phyloP scores from a whole-genome alignment of 1,284 basidiomycete genomes.

The Ustilago nuda region DNA sequence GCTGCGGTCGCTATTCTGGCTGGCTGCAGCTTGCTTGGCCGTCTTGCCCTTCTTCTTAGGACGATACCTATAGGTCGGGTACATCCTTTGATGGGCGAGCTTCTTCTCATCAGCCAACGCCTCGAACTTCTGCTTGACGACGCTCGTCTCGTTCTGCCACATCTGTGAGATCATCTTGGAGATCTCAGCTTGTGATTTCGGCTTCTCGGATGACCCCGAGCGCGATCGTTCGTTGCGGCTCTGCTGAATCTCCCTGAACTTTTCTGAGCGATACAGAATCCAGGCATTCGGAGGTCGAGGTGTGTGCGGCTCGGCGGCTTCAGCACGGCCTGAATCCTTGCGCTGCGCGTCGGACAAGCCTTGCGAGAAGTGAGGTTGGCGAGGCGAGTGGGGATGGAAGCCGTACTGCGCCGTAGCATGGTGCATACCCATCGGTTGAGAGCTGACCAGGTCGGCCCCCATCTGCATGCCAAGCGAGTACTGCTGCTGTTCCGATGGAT shows the following conservation, averaged over 20 bases:
- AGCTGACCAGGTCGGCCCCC: constrained; percentile 14
- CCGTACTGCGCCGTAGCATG: constrained; percentile 6
- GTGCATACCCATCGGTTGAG: constrained; percentile 12
- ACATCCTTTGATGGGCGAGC: constrained; percentile 70
- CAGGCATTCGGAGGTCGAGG: constrained; percentile 88
- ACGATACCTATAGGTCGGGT: constrained; percentile 47
- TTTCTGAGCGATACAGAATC: constrained; percentile 87
- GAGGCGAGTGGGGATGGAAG: constrained; percentile 10
- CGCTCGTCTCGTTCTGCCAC: constrained; percentile 77
- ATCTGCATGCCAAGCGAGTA: constrained; percentile 19
- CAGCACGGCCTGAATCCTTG: constrained; percentile 2
- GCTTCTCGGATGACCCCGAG: constrained; percentile 66
- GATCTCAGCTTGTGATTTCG: constrained; percentile 78
- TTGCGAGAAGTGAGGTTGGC: constrained; percentile 11
- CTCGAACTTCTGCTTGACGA: constrained; percentile 77
- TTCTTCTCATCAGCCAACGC: constrained; percentile 78
- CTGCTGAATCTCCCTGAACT: constrained; percentile 71
- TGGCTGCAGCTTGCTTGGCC: constrained; percentile 14
- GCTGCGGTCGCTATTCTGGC: neutral
- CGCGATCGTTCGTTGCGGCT: constrained; percentile 69
- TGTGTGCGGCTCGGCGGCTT: constrained; percentile 69
- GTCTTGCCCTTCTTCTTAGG: constrained; percentile 42
- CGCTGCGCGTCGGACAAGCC: constrained; percentile 12
- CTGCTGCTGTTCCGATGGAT: constrained; percentile 16
- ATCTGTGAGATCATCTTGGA: constrained; percentile 78